Evolutionary conservation across 139 green algal genomes (phyloP), one percentile per base, ranked within the genome.

Genomic region (Marvania coccoides): DNA sequence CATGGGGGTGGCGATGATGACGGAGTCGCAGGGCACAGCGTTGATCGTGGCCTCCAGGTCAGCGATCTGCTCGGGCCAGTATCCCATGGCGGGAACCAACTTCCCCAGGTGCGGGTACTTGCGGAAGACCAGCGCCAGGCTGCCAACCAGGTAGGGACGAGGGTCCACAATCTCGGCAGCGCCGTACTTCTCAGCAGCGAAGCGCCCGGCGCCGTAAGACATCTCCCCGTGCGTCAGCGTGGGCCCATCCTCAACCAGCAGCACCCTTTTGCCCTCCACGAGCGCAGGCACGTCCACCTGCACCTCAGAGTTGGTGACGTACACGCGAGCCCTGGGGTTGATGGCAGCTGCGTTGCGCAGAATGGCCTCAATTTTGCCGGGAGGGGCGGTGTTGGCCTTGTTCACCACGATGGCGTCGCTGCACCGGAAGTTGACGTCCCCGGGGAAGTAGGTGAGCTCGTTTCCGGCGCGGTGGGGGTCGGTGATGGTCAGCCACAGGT

Each of bases 371-470:
- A 82, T 37, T 1, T 33, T 39, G n/a, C 54, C 72, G 13, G 33
- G n/a, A 7, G 72, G 67, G 7, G 76, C 76, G 30, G 72, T 83
- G 72, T 83, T 81, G 35, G 73, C 76, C 63, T 83, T 83, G 67
- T 83, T 83, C 38, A 83, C 64, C 4, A 83, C 51, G 37, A 83
- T 59, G 23, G 51, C 59, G 28, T 72, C 63, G 6, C 71, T 71
- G 46, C 70, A 68, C 36, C 62, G 47, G 65, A 83, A 78, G 73
- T 76, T 78, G n/a, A 75, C 58, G 45, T 74, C 76, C 3, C 76
- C 76, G 2, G 76, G 76, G 67, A 74, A 73, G 55, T 67, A 76
- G 54, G 31, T 64, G 13, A 23, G 10, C 46, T 83, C 55, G 36
- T 77, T 55, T 3, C 63, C 63, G 5, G 70, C 61, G 5, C 76